Conservation (phyloP, 1,139 yeast species). For the Geotrichum reessii region DNA sequence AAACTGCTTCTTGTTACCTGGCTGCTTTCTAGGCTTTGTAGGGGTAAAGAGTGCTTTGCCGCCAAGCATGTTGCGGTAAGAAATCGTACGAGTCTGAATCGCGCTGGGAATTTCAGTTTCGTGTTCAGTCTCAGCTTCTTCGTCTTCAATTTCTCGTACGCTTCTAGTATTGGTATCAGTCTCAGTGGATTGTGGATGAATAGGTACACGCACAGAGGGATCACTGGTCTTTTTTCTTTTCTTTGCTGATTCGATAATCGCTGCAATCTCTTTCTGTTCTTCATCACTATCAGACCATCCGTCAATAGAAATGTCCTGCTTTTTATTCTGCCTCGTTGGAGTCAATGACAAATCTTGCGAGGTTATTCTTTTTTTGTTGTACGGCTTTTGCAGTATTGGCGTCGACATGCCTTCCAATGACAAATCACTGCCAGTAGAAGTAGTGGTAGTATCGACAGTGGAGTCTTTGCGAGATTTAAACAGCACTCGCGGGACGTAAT, state of each 20-base stretch:
- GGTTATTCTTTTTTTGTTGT: neutral
- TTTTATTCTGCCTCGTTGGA: neutral
- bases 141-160: neutral
- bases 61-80: neutral
- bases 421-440: neutral
- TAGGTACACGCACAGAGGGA: neutral
- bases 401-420: neutral
- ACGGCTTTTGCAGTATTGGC: neutral
- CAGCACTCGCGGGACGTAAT: constrained; percentile 7
- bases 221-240: neutral
- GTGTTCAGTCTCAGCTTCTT: neutral
- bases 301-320: neutral
- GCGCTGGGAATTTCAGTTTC: neutral
- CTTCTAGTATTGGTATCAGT: neutral
- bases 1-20: neutral
- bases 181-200: neutral
- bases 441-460: neutral
- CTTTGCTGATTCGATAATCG: neutral
- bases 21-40: neutral
- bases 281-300: neutral
- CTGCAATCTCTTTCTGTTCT: neutral
- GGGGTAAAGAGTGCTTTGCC: neutral
- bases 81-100: neutral
- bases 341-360: neutral
- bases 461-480: neutral